phyloP scores from a whole-genome alignment of 176 grass and related monocot genomes.

The Dendrocalamus sinicus region DNA sequence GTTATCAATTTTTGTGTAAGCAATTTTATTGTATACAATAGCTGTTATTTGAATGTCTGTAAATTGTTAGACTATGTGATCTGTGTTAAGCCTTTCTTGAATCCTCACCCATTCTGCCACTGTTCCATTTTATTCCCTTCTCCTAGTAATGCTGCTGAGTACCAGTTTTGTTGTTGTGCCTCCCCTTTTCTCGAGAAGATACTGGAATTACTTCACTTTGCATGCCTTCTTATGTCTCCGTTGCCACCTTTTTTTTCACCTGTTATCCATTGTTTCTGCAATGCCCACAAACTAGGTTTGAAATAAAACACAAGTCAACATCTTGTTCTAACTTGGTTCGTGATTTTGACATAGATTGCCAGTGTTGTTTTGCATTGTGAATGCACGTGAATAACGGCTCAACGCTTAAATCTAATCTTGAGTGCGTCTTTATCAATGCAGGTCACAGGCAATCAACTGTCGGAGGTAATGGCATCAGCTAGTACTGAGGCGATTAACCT shows the following conservation, averaged over 20 bases:
- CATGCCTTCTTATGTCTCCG: background rate
- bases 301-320: slow-evolving; percentile 15
- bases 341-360: slow-evolving; percentile 1
- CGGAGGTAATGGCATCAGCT: slow-evolving; percentile 65
- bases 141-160: background rate
- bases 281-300: background rate
- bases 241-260: background rate
- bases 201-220: slow-evolving; percentile 22
- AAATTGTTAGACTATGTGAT: slow-evolving; percentile 26
- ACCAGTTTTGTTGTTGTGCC: slow-evolving; percentile 9
- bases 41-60: slow-evolving; percentile 1
- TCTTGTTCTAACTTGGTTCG: slow-evolving; percentile 15
- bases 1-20: slow-evolving; percentile 18
- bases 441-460: slow-evolving; percentile 64
- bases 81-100: slow-evolving; percentile 2
- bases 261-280: background rate
- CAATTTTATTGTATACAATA: slow-evolving; percentile 19
- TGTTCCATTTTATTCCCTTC: background rate
- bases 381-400: slow-evolving; percentile 5
- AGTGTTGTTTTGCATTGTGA: slow-evolving; percentile 21
- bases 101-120: slow-evolving; percentile 15
- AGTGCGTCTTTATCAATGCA: slow-evolving; percentile 39
- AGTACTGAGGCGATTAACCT: slow-evolving; percentile 77
- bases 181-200: background rate
- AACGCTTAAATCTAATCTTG: slow-evolving; percentile 15